phyloP scores from a whole-genome alignment of 1,284 basidiomycete genomes.

The Stereum hirsutum region DNA sequence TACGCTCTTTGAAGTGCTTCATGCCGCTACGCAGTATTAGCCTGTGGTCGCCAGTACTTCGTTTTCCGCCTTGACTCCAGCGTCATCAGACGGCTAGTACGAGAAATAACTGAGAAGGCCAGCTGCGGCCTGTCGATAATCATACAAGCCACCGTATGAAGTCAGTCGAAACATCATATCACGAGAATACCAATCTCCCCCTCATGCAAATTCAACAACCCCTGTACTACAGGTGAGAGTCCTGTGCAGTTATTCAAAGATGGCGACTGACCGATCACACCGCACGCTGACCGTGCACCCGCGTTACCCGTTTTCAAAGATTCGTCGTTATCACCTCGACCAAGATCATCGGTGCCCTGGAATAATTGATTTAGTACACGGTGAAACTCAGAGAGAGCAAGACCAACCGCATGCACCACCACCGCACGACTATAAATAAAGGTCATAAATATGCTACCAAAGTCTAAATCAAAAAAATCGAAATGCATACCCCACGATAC shows the following conservation, averaged over 20 bases:
- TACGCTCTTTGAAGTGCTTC: too few relatives aligned
- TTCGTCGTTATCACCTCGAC: constrained; percentile 55
- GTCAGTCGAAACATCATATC: too few relatives aligned
- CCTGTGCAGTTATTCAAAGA: neutral
- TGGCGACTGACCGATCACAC: constrained; percentile 18
- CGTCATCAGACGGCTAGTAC: too few relatives aligned
- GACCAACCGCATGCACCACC: constrained; percentile 52
- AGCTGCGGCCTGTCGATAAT: too few relatives aligned
- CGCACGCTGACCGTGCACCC: constrained; percentile 63
- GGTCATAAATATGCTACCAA: neutral
- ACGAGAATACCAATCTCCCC: too few relatives aligned
- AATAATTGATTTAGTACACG: neutral
- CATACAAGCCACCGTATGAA: too few relatives aligned
- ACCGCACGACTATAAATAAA: constrained; percentile 35
- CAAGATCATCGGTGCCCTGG: constrained; percentile 69
- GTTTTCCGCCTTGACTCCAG: too few relatives aligned
- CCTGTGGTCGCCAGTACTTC: too few relatives aligned
- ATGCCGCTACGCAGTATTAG: too few relatives aligned
- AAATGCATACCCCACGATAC: constrained; percentile 55
- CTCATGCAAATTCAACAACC: constrained; percentile 2
- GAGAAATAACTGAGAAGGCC: too few relatives aligned
- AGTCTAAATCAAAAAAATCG: neutral
- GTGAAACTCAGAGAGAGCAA: neutral
- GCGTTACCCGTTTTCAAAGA: constrained; percentile 71
- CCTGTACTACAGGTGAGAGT: constrained; percentile 1